Evolutionary conservation across 306 rosid species (phyloP).

Genomic region (Morella rubra): DNA sequence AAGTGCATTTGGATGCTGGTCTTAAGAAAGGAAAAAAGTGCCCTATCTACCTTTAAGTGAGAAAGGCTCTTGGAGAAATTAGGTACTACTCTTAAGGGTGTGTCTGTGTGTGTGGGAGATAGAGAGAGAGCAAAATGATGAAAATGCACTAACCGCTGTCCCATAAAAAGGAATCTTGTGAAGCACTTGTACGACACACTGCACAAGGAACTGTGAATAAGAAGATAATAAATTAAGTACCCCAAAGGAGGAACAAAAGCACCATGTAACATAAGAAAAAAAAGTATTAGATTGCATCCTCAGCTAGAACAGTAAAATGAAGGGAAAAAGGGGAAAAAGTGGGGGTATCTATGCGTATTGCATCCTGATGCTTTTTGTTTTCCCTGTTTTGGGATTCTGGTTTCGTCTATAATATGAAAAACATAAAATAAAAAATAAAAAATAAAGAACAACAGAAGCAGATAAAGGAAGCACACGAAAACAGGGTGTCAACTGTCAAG

Average conservation of each 20-base stretch:
- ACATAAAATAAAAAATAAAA: too few relatives aligned
- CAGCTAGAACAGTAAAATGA: not conserved
- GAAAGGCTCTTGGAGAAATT: too few relatives aligned
- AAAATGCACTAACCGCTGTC: conserved; percentile 60
- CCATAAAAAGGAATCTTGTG: conserved; percentile 90
- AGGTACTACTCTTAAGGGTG: too few relatives aligned
- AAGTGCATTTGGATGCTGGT: too few relatives aligned
- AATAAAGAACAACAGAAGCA: not conserved
- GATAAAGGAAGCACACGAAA: not conserved
- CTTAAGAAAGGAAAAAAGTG: too few relatives aligned
- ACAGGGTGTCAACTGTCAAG: not conserved
- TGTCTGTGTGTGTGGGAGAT: too few relatives aligned
- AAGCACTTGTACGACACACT: conserved; percentile 84
- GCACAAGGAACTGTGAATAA: conserved; percentile 64
- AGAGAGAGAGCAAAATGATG: conserved; percentile 6
- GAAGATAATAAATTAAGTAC: conserved; percentile 28
- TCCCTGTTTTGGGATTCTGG: too few relatives aligned
- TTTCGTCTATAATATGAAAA: too few relatives aligned
- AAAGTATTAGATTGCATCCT: conserved; percentile 2
- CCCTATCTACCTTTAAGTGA: too few relatives aligned
- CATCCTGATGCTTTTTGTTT: too few relatives aligned
- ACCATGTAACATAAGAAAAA: not conserved
- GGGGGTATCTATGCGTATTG: not conserved
- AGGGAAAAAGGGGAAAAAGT: too few relatives aligned
- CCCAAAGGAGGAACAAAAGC: conserved; percentile 5